Percentiles rank a stretch among this genome's conserved stretches.
Conservation (phyloP, 768 basidiomycete species). For the Leccinellum albellum region DNA sequence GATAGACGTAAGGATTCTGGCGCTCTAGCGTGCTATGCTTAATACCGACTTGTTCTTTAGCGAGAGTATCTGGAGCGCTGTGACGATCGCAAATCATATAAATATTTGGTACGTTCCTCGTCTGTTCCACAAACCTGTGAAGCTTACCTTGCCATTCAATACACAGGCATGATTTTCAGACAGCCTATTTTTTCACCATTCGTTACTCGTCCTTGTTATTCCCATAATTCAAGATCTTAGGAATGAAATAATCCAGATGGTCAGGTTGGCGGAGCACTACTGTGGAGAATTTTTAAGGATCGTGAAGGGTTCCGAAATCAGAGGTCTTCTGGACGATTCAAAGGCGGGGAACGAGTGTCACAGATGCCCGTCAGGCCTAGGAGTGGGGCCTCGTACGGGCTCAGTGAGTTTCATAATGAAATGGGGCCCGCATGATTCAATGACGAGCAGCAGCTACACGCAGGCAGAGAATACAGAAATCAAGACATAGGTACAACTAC, state of each 20-base stretch:
- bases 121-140: background rate
- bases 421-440: no score
- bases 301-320: no score
- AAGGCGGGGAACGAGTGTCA: background rate
- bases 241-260: background rate
- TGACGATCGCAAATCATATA: slow-evolving; percentile 84
- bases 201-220: background rate
- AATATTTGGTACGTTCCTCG: slow-evolving; percentile 52
- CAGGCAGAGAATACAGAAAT: no score
- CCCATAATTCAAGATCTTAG: background rate
- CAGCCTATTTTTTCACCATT: background rate
- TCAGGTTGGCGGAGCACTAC: background rate
- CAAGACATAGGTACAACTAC: no score
- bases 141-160: background rate
- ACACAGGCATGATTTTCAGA: slow-evolving; percentile 24
- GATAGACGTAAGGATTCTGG: slow-evolving; percentile 68
- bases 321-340: background rate
- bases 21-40: background rate
- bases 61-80: slow-evolving; percentile 93
- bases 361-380: background rate
- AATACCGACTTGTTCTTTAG: slow-evolving; percentile 36
- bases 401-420: no score
- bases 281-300: background rate
- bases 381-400: background rate
- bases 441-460: no score